Conservation (phyloP, 306 rosid species). For the Sechiopsis laciniata region DNA sequence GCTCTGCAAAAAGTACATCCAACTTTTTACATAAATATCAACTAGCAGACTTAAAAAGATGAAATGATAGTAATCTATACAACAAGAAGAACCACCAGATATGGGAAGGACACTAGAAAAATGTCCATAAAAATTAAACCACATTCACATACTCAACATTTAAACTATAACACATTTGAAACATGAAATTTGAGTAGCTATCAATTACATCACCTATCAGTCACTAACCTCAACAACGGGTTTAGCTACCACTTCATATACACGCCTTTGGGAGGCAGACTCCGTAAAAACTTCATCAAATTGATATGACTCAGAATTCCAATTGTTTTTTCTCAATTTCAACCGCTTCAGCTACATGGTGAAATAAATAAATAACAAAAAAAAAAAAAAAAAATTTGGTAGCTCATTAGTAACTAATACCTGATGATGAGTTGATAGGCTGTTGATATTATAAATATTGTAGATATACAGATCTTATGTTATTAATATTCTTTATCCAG, state of each 20-base stretch:
- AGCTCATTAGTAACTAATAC: slow-evolving; percentile 1
- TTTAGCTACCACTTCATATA: slow-evolving; percentile 60
- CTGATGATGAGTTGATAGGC: slow-evolving; percentile 1
- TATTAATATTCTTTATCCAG: neutral
- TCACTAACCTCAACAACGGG: slow-evolving; percentile 62
- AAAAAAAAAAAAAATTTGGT: neutral
- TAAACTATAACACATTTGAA: slow-evolving; percentile 15
- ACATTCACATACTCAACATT: neutral
- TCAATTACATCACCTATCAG: neutral
- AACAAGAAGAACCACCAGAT: neutral
- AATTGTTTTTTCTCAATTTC: slow-evolving; percentile 58
- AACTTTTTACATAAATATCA: slow-evolving; percentile 16
- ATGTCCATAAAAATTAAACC: slow-evolving; percentile 1
- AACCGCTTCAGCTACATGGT: slow-evolving; percentile 50
- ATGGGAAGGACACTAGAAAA: neutral
- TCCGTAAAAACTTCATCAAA: slow-evolving; percentile 63
- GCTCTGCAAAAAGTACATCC: slow-evolving; percentile 43
- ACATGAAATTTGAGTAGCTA: slow-evolving; percentile 2
- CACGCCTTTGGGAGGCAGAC: slow-evolving; percentile 56
- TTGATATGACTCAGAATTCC: slow-evolving; percentile 57
- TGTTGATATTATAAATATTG: neutral
- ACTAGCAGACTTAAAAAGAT: neutral
- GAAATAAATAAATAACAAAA: neutral
- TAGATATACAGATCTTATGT: neutral
- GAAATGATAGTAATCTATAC: neutral